A percentile compares a stretch with the other conserved stretches of the same genome.
These are phyloP conservation scores for Phylloporus sp. DNA, from an alignment of 768 basidiomycete genomes.

Conservation along the genomic window DNA sequence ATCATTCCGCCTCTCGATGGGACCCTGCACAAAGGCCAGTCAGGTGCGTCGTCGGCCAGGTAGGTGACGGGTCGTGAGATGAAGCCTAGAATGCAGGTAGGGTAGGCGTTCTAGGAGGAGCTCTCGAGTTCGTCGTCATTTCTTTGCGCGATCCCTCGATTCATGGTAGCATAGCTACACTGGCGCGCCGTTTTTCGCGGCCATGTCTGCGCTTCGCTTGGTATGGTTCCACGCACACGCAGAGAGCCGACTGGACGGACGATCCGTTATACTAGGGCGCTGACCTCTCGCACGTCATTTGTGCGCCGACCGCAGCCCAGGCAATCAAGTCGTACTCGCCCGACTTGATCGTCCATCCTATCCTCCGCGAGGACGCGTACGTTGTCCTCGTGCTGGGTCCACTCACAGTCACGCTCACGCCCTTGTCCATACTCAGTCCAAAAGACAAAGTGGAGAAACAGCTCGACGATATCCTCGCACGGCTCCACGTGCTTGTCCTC, in stretches of 20 bases:
- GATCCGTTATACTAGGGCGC: conserved; percentile 53
- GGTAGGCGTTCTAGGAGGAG: conserved; percentile 91
- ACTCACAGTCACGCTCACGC: not conserved
- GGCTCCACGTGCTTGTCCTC: conserved; percentile 88
- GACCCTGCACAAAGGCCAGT: conserved; percentile 91
- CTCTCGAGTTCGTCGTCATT: conserved; percentile 68
- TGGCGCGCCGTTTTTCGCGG: conserved; percentile 94
- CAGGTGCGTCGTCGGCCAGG: conserved; percentile 44
- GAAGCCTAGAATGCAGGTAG: conserved; percentile 47
- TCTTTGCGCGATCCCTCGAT: not conserved
- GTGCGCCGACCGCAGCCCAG: conserved; percentile 84
- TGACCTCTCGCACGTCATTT: conserved; percentile 96
- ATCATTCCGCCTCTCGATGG: conserved; percentile 89
- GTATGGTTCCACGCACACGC: conserved; percentile 34
- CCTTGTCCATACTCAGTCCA: conserved; percentile 34
- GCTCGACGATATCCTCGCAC: conserved; percentile 65
- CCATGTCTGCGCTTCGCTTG: conserved; percentile 84
- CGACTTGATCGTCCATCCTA: conserved; percentile 95
- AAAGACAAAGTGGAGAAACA: conserved; percentile 43
- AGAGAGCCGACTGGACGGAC: not conserved
- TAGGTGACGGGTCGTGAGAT: not conserved
- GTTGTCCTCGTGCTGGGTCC: conserved; percentile 18
- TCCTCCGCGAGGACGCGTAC: conserved; percentile 66
- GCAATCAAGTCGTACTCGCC: conserved; percentile 98
- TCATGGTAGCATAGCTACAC: conserved; percentile 63